Base-by-base conservation (phyloP, 345 rosid species). In the Eucalyptus regnans region DNA sequence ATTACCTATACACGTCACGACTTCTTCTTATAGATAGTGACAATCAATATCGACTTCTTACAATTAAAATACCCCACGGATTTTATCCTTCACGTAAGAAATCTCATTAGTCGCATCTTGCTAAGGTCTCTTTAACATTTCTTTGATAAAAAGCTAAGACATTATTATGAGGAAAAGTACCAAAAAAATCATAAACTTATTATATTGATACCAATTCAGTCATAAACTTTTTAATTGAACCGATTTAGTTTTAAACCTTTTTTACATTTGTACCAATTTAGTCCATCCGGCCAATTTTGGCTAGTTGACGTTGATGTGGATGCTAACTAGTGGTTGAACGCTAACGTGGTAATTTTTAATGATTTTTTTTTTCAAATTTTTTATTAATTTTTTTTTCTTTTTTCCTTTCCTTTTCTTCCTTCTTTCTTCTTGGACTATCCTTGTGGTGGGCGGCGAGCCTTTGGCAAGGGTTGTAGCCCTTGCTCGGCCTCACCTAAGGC, bases 321-420 rank as follows among this genome's bases (percentile, higher is more conserved):
- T 0, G 1, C 0, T 0, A 4, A 7, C 56, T 0, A 7, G 4
- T 52, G 56, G 23, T 2, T 18, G 1, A 18, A 52, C 1, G 23
- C 23, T 52, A 52, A 1, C 1, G 4, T 52, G 56, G 4, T 0
- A 52, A 52, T 7, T 52, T 52, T 52, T 52, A 52, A 52, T 52
- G 56, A 52, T 18, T 52, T 52, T 52, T 17, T 51, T 18, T 52
- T 52, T 2, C 1, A 52, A 17, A 0, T 1, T 51, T 48, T 51
- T 52, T 18, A 52, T 18, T 51, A 51, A 51, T 7, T 51, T 17
- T 44, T 51, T 51, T 0, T 51, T 52, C 18, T 3, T 51, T 51
- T 51, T 6, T 16, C 1, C 56, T 18, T 52, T 52, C 23, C 23
- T 52, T 52, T 52, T 52, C 56, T 52, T 4, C 56, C 4, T 52